Conservation (phyloP, 202 grass and related monocot species). For the Eragrostis tef region DNA sequence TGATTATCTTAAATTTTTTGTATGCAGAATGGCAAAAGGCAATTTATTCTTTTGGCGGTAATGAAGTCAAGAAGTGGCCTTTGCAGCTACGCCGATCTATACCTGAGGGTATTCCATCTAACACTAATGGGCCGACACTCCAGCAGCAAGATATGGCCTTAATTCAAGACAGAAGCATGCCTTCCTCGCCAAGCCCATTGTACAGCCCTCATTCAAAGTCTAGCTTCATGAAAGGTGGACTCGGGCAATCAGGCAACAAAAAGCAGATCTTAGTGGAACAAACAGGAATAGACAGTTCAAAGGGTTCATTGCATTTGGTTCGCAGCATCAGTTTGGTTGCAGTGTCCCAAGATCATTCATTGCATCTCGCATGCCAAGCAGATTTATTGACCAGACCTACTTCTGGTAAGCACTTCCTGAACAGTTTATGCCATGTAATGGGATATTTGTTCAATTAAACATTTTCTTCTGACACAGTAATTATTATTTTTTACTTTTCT, state of each 20-base stretch:
- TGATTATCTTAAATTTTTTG: slow-evolving; percentile 47
- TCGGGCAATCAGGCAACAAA: slow-evolving; percentile 72
- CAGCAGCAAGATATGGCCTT: slow-evolving; percentile 81
- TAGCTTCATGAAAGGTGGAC: slow-evolving; percentile 75
- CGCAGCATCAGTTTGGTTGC: slow-evolving; percentile 93
- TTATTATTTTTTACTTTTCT: background rate
- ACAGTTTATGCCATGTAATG: slow-evolving; percentile 24
- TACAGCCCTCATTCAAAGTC: slow-evolving; percentile 90
- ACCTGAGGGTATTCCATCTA: slow-evolving; percentile 70
- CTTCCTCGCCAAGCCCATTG: slow-evolving; percentile 75
- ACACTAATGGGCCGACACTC: slow-evolving; percentile 59
- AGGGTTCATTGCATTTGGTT: slow-evolving; percentile 77
- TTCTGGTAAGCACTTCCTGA: slow-evolving; percentile 53
- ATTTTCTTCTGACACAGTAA: slow-evolving; percentile 23
- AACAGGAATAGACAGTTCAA: slow-evolving; percentile 65
- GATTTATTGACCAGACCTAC: slow-evolving; percentile 62
- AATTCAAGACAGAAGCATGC: slow-evolving; percentile 85
- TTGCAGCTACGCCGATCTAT: slow-evolving; percentile 80
- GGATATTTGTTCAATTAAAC: slow-evolving; percentile 5
- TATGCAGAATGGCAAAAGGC: slow-evolving; percentile 96
- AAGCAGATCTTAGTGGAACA: slow-evolving; percentile 81
- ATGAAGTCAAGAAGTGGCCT: slow-evolving; percentile 93
- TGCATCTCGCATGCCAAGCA: slow-evolving; percentile 78
- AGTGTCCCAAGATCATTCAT: slow-evolving; percentile 75
- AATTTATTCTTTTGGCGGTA: slow-evolving; percentile 86